Percentiles rank a stretch among this genome's conserved stretches.
phyloP scores from a whole-genome alignment of 371 early-diverging fungal genomes.

The Rhizopus arrhizus region DNA sequence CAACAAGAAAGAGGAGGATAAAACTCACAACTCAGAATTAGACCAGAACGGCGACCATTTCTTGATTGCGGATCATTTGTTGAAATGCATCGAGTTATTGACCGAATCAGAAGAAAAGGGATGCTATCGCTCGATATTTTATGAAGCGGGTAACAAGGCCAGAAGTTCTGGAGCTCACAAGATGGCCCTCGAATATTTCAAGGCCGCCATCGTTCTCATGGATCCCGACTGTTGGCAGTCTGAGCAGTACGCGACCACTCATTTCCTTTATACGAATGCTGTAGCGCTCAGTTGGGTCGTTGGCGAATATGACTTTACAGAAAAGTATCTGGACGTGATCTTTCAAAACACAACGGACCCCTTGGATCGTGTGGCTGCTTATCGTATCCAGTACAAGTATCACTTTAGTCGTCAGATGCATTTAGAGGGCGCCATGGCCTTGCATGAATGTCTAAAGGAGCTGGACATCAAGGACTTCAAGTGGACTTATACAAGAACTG shows the following conservation, averaged over 20 bases:
- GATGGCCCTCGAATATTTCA: slow-evolving; percentile 42
- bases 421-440: slow-evolving; percentile 23
- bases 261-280: slow-evolving; percentile 35
- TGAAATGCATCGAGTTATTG: slow-evolving; percentile 37
- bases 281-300: slow-evolving; percentile 45
- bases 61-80: slow-evolving; percentile 43
- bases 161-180: slow-evolving; percentile 46
- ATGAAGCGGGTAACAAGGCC: slow-evolving; percentile 40
- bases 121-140: slow-evolving; percentile 30
- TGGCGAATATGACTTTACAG: slow-evolving; percentile 39
- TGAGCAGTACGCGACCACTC: slow-evolving; percentile 24
- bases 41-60: slow-evolving; percentile 34
- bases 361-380: slow-evolving; percentile 38
- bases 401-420: slow-evolving; percentile 44
- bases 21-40: background rate
- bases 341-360: slow-evolving; percentile 37
- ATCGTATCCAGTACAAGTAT: slow-evolving; percentile 42
- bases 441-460: slow-evolving; percentile 37
- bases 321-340: slow-evolving; percentile 29
- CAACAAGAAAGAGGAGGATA: background rate
- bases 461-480: slow-evolving; percentile 28
- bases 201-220: slow-evolving; percentile 34
- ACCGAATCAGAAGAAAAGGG: slow-evolving; percentile 22
- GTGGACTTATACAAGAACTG: slow-evolving; percentile 14
- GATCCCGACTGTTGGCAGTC: slow-evolving; percentile 24